These are phyloP conservation scores for Cyclotella sp. DNA, from an alignment of 108 stramenopile species.

Conservation along the genomic window DNA sequence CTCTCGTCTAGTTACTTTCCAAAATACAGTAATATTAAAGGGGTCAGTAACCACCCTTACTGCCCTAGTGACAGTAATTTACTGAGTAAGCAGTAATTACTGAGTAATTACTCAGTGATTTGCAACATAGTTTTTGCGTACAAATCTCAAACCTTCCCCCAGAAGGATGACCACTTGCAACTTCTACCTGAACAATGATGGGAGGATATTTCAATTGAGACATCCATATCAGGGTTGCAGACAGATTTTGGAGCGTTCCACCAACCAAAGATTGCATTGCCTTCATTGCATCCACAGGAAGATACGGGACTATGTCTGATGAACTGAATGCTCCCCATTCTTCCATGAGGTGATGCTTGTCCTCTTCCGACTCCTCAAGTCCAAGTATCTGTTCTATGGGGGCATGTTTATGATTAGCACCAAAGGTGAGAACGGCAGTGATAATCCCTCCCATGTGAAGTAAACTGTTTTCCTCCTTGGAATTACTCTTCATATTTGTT, in stretches of 20 bases:
- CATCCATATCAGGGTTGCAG: slow-evolving; percentile 55
- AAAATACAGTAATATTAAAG: too few relatives aligned
- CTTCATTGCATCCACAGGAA: slow-evolving; percentile 59
- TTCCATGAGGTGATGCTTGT: slow-evolving; percentile 45
- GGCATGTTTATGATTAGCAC: slow-evolving; percentile 51
- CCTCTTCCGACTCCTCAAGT: slow-evolving; percentile 39
- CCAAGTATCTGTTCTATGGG: slow-evolving; percentile 26
- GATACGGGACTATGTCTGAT: slow-evolving; percentile 58
- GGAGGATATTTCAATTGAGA: slow-evolving; percentile 54
- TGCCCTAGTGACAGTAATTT: too few relatives aligned
- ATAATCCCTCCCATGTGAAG: slow-evolving; percentile 64
- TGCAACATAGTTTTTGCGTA: slow-evolving; percentile 50
- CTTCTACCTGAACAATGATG: slow-evolving; percentile 68
- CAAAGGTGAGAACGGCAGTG: slow-evolving; percentile 67
- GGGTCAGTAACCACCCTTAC: too few relatives aligned
- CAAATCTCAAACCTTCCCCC: slow-evolving; percentile 72
- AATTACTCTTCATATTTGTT: not conserved
- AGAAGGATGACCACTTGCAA: slow-evolving; percentile 64
- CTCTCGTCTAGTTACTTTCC: too few relatives aligned
- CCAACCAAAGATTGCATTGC: slow-evolving; percentile 66
- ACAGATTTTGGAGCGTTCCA: slow-evolving; percentile 56
- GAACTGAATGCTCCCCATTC: slow-evolving; percentile 57
- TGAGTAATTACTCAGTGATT: too few relatives aligned
- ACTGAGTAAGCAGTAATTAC: too few relatives aligned
- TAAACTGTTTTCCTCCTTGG: not conserved